Base-by-base conservation (phyloP, 208 protist genomes). In the Trypanosoma grayi region DNA sequence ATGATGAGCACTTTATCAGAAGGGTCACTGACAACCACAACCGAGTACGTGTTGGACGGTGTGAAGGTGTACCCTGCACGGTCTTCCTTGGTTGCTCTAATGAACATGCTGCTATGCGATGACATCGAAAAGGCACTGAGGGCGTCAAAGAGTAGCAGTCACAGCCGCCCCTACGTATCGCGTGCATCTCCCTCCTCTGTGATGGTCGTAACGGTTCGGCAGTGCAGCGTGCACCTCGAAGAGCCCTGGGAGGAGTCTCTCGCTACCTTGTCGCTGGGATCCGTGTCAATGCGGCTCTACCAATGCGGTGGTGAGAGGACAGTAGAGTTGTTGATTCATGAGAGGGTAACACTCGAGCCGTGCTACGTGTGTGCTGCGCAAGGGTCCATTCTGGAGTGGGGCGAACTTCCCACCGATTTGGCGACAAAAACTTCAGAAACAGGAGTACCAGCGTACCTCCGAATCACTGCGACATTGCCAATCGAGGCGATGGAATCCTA, bases 181-280 rank as follows among this genome's bases (percentile, higher is more conserved):
- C n/a, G n/a, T n/a, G n/a, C n/a, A 43, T 14, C 6, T 14, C 10
- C 39, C 20, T 43, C 14, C 10, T 41, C 18, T 33, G 4, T 37
- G 22, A 40, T 60, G 9, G 25, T 46, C 11, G 4, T 70, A 36
- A 60, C 41, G 22, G 24, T 72, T 36, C 58, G 41, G 24, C 18
- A 59, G 9, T 31, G 28, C n/a, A 20, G 28, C 44, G 27, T 66
- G 0, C n/a, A 53, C 11, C 33, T 72, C 22, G 57, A 60, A 54
- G 57, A 66, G 28, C 46, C 66, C 14, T 72, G 66, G 54, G 66
- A 53, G 27, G 66, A 72, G n/a, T 50, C 45, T 11, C 24, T 72
- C 5, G 66, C 57, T 10, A 11, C 40, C 8, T 28, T 72, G 6
- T 53, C 47, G 16, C 9, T 59, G 10, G 24, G 11, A n/a, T 50